phyloP scores from a whole-genome alignment of 495 filamentous ascomycete species.

The Pyrenopolyporus hunteri region DNA sequence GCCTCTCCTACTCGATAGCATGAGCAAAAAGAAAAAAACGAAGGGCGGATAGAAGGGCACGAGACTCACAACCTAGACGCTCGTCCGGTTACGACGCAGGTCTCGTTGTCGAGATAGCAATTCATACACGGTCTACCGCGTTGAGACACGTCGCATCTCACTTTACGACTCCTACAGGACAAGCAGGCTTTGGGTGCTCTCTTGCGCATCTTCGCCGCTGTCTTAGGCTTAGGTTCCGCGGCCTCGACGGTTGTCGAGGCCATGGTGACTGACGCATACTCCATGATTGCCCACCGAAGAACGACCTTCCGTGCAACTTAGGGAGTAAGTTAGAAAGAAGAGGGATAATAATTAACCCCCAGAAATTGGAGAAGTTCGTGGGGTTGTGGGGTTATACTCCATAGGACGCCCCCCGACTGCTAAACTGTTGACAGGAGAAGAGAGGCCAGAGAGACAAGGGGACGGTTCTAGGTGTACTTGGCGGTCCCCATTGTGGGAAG shows the following conservation, averaged over 20 bases:
- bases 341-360: constrained; percentile 23
- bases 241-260: constrained; percentile 22
- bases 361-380: constrained; percentile 40
- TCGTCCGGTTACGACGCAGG: constrained; percentile 49
- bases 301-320: constrained; percentile 5
- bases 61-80: constrained; percentile 49
- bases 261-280: constrained; percentile 25
- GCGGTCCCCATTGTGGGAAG: constrained; percentile 19
- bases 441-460: constrained; percentile 1
- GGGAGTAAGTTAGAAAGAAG: constrained; percentile 2
- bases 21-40: constrained; percentile 38
- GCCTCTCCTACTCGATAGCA: constrained; percentile 35
- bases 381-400: constrained; percentile 40
- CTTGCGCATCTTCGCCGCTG: constrained; percentile 41
- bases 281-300: constrained; percentile 24
- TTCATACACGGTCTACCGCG: constrained; percentile 57
- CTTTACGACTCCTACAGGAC: constrained; percentile 59
- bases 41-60: not conserved
- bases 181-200: constrained; percentile 55
- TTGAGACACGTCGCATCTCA: constrained; percentile 58
- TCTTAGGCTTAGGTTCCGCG: constrained; percentile 34
- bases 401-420: constrained; percentile 2
- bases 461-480: constrained; percentile 34
- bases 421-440: not conserved
- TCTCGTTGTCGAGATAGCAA: constrained; percentile 49